A percentile compares a stretch with the other conserved stretches of the same genome.
Conservation (phyloP, 768 basidiomycete genomes). For the Piloderma croceum region DNA sequence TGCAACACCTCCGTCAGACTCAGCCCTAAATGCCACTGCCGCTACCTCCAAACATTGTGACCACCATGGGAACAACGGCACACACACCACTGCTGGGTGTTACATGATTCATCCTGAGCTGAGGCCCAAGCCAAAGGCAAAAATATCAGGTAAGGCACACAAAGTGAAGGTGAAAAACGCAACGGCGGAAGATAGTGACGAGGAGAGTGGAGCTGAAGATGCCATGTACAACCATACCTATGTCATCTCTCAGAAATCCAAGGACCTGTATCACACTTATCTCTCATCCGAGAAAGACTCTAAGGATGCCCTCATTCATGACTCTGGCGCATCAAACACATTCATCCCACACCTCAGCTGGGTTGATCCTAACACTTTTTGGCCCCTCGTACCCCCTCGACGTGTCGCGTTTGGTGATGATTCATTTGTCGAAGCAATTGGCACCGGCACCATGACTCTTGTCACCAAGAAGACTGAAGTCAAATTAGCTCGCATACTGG, state of each 20-base stretch:
- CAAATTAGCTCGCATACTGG: constrained; percentile 2
- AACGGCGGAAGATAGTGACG: not conserved
- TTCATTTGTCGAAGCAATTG: constrained; percentile 8
- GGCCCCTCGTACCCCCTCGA: constrained; percentile 1
- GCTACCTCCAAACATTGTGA: not conserved
- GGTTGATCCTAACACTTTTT: constrained; percentile 3
- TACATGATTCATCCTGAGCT: no score
- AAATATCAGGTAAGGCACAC: not conserved
- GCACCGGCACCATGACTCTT: constrained; percentile 5
- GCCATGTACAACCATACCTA: not conserved
- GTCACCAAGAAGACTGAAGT: not conserved
- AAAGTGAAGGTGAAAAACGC: not conserved
- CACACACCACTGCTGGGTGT: no score
- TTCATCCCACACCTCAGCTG: constrained; percentile 3
- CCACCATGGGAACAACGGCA: no score
- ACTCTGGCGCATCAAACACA: constrained; percentile 7
- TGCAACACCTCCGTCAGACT: not conserved
- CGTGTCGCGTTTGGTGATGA: constrained; percentile 10
- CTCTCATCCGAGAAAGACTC: not conserved
- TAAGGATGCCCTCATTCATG: not conserved
- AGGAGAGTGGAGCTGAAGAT: not conserved
- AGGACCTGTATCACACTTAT: not conserved
- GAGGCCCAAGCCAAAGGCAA: not conserved
- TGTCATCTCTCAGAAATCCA: not conserved
- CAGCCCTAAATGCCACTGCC: not conserved